Conservation (phyloP, 805 yeast genomes). For the Candida patagonica region DNA sequence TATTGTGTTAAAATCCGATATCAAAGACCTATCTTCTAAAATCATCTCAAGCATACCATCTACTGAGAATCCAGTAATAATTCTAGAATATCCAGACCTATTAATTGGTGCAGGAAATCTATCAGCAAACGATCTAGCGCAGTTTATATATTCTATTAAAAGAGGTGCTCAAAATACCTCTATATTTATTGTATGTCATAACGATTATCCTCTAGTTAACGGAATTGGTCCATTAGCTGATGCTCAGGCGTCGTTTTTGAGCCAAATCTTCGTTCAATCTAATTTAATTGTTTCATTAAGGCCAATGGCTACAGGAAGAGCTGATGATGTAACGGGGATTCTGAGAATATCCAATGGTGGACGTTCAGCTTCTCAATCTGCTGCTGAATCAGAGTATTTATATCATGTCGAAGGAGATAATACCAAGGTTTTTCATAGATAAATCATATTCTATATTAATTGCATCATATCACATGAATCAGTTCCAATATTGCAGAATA, state of each 20-base stretch:
- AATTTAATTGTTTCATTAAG: constrained; percentile 45
- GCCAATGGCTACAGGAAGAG: constrained; percentile 72
- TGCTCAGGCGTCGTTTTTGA: constrained; percentile 38
- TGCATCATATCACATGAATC: background rate
- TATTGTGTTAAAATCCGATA: constrained; percentile 5
- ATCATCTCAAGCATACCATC: background rate
- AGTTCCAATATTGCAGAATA: background rate
- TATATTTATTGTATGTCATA: constrained; percentile 32
- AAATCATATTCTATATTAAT: constrained; percentile 3
- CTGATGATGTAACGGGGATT: constrained; percentile 73
- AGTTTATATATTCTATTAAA: constrained; percentile 29
- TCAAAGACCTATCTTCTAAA: background rate
- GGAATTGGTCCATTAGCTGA: constrained; percentile 29
- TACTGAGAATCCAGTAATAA: constrained; percentile 20
- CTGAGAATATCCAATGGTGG: constrained; percentile 53
- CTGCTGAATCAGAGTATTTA: constrained; percentile 54
- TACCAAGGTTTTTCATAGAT: constrained; percentile 35
- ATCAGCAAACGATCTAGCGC: constrained; percentile 29
- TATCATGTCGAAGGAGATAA: constrained; percentile 50
- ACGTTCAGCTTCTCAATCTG: constrained; percentile 24
- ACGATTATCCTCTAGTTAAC: constrained; percentile 34
- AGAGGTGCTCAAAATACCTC: constrained; percentile 23
- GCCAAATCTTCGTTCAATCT: constrained; percentile 42
- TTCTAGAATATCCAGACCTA: constrained; percentile 41
- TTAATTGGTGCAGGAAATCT: constrained; percentile 36